Evolutionary conservation across 257 asterid species (phyloP).

Genomic region (Buddleja alternifolia): DNA sequence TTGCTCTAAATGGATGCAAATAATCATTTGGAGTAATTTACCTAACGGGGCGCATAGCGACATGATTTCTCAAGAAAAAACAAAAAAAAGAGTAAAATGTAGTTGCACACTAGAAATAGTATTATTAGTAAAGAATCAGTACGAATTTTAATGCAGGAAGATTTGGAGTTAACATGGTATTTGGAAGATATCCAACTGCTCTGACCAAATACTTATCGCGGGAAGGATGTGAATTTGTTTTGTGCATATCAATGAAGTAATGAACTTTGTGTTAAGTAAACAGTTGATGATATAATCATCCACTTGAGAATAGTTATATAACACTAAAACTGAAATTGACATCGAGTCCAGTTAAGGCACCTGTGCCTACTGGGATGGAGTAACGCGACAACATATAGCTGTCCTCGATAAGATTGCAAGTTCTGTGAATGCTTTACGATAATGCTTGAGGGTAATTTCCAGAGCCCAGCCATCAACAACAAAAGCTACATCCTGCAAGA

Average conservation of each 20-base stretch:
- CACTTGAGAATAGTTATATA: conserved; percentile 13
- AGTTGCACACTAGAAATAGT: conserved; percentile 1
- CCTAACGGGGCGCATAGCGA: background rate
- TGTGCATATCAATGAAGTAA: background rate
- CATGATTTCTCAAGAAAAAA: too few relatives aligned
- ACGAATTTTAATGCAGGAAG: conserved; percentile 1
- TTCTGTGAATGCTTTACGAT: conserved; percentile 88
- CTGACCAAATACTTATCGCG: background rate
- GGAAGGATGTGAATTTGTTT: conserved; percentile 11
- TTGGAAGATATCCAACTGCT: background rate
- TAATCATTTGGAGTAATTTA: background rate
- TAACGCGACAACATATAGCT: conserved; percentile 97
- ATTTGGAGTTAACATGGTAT: background rate
- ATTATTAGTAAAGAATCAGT: background rate
- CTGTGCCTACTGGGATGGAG: conserved; percentile 99
- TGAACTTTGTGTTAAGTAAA: conserved; percentile 15
- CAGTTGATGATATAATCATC: background rate
- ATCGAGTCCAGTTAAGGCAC: conserved; percentile 40
- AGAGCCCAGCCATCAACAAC: conserved; percentile 99
- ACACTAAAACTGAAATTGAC: conserved; percentile 15
- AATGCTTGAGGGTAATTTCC: conserved; percentile 90
- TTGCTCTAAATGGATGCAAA: conserved; percentile 6
- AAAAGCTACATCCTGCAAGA: conserved; percentile 87
- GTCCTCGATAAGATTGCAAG: conserved; percentile 91
- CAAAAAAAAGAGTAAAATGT: background rate